Evolutionary conservation across 345 rosid genomes (phyloP).

Genomic region (Anastatica hierochuntica): DNA sequence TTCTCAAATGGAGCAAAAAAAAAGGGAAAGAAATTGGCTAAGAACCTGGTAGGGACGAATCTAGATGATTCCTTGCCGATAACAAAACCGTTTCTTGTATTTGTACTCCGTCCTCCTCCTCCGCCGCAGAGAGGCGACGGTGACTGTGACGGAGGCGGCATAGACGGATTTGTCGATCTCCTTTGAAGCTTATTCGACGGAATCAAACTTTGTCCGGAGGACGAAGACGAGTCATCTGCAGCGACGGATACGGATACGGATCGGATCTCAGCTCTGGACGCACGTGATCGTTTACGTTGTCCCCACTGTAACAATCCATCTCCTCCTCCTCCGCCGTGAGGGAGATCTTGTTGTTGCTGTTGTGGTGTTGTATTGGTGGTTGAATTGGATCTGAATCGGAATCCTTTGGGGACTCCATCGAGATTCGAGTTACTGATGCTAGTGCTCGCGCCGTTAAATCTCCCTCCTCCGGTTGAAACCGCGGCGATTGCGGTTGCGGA

Average conservation of each 20-base stretch:
- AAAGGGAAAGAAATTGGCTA: too few species aligned
- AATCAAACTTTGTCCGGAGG: slow-evolving; percentile 13
- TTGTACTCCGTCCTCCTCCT: slow-evolving; percentile 19
- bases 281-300: slow-evolving; percentile 49
- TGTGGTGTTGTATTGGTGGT: slow-evolving; percentile 5
- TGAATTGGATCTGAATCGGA: slow-evolving; percentile 24
- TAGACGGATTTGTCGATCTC: slow-evolving; percentile 2
- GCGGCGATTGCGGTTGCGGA: not conserved
- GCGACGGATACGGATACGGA: slow-evolving; percentile 21
- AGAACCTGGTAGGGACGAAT: slow-evolving; percentile 39
- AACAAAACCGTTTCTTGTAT: slow-evolving; percentile 31
- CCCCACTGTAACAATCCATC: slow-evolving; percentile 57
- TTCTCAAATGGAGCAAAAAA: not conserved
- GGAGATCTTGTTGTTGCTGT: slow-evolving; percentile 13
- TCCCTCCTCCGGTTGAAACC: not conserved
- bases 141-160: slow-evolving; percentile 10
- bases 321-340: slow-evolving; percentile 8
- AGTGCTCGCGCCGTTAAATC: slow-evolving; percentile 6
- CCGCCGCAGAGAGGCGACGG: slow-evolving; percentile 20
- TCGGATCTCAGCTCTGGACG: slow-evolving; percentile 37
- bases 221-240: slow-evolving; percentile 23
- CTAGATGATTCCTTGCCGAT: slow-evolving; percentile 18
- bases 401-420: slow-evolving; percentile 22
- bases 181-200: slow-evolving; percentile 4
- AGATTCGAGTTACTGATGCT: slow-evolving; percentile 6